These are phyloP conservation scores for Sugiyamaella qingdaonensis DNA, from an alignment of 805 yeast species.

Conservation along the genomic window DNA sequence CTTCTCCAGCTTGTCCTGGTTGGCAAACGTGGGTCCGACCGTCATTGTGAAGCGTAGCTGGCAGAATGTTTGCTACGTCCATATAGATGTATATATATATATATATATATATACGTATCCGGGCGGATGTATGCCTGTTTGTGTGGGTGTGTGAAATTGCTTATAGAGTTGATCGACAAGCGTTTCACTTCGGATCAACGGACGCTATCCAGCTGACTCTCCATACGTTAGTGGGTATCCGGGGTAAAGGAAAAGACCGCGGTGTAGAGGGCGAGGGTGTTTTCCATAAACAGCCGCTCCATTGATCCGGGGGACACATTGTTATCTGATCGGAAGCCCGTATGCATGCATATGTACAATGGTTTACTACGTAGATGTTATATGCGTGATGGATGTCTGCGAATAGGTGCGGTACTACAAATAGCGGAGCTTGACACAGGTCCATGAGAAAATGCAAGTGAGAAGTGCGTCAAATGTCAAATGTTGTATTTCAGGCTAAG, in stretches of 20 bases:
- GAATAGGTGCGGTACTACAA: too few relatives aligned
- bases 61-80: background rate
- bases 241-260: constrained; percentile 1
- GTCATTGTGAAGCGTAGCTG: background rate
- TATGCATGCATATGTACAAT: too few relatives aligned
- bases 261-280: background rate
- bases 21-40: constrained; percentile 46
- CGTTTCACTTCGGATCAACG: constrained; percentile 1
- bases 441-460: too few relatives aligned
- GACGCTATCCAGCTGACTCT: background rate
- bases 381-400: too few relatives aligned
- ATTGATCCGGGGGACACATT: background rate
- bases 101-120: background rate
- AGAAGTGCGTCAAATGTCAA: too few relatives aligned
- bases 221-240: background rate
- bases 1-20: constrained; percentile 55
- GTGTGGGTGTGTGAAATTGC: too few relatives aligned
- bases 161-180: too few relatives aligned
- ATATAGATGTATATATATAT: background rate
- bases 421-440: too few relatives aligned
- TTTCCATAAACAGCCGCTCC: background rate
- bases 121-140: background rate
- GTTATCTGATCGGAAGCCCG: background rate
- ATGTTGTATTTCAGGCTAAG: too few relatives aligned
- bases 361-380: too few relatives aligned